Evolutionary conservation across 2,329 filamentous ascomycete species (phyloP).

Genomic region (Colletotrichum orchidophilum): DNA sequence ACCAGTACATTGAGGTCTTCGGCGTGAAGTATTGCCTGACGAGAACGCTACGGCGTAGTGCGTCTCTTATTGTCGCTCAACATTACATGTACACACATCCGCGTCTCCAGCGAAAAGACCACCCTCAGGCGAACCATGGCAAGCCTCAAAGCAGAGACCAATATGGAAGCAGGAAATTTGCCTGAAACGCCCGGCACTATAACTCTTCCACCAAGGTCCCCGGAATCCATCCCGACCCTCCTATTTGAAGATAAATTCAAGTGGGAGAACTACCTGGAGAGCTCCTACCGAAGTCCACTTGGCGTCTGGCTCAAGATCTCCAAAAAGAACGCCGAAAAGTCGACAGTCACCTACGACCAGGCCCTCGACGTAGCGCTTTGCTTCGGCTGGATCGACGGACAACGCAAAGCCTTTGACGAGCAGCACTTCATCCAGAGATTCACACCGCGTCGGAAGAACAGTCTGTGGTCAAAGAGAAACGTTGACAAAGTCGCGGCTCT

Average conservation of each 20-base stretch:
- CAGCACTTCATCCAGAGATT: conserved; percentile 64
- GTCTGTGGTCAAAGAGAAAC: conserved; percentile 69
- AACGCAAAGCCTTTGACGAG: conserved; percentile 54
- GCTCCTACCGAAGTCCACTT: conserved; percentile 42
- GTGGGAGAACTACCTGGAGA: conserved; percentile 50
- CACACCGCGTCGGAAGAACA: conserved; percentile 64
- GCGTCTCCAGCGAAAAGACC: not conserved
- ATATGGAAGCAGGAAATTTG: not conserved
- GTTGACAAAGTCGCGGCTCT: conserved; percentile 60
- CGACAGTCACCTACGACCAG: conserved; percentile 57
- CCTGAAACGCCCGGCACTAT: not conserved
- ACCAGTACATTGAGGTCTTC: too few relatives aligned
- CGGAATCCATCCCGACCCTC: conserved; percentile 33
- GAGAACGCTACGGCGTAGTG: not conserved
- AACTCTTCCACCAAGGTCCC: not conserved
- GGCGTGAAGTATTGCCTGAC: too few relatives aligned
- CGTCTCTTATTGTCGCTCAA: not conserved
- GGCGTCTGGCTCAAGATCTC: conserved; percentile 59
- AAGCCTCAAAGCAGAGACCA: not conserved
- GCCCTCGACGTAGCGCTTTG: conserved; percentile 67
- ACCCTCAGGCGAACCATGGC: not conserved
- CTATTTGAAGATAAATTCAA: conserved; percentile 41
- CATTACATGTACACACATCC: not conserved
- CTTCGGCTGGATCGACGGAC: conserved; percentile 72
- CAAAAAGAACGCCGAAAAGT: conserved; percentile 55